Evolutionary conservation across 2,329 filamentous ascomycete genomes (phyloP).

Genomic region (Teratosphaeria viscida): DNA sequence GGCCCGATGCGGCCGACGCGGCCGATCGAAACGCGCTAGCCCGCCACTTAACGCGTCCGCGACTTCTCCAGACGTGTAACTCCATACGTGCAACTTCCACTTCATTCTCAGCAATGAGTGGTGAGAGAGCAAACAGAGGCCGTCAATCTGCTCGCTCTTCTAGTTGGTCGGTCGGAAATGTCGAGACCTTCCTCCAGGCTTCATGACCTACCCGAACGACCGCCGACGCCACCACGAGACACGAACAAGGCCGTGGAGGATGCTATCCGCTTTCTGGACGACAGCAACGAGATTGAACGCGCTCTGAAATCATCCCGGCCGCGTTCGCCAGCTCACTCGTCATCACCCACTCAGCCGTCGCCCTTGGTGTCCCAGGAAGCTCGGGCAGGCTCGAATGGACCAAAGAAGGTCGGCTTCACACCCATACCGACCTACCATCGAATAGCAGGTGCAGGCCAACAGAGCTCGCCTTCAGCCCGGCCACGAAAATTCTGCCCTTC

Average conservation of each 20-base stretch:
- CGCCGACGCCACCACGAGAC: constrained; percentile 47
- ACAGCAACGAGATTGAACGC: constrained; percentile 19
- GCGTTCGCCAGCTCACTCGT: neutral
- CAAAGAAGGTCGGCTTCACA: constrained; percentile 54
- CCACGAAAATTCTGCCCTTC: constrained; percentile 29
- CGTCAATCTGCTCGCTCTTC: neutral
- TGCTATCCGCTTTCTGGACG: constrained; percentile 34
- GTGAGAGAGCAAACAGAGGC: neutral
- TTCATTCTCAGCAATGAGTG: neutral
- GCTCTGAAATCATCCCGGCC: neutral
- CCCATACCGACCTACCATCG: constrained; percentile 44
- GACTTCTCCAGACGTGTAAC: neutral
- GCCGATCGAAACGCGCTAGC: neutral
- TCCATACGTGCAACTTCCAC: neutral
- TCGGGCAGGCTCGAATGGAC: constrained; percentile 25
- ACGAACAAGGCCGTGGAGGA: constrained; percentile 28
- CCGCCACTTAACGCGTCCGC: neutral
- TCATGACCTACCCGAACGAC: constrained; percentile 40
- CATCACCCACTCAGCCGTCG: neutral
- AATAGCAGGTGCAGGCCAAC: constrained; percentile 10
- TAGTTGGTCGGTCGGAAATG: constrained; percentile 1
- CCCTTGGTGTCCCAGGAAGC: neutral
- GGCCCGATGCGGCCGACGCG: neutral
- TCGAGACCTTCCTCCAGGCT: constrained; percentile 25
- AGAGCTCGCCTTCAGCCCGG: constrained; percentile 35